A percentile compares a stretch with the other conserved stretches of the same genome.
Evolutionary conservation across 1,284 basidiomycete genomes (phyloP).

Genomic region (Termitomyces sp.): DNA sequence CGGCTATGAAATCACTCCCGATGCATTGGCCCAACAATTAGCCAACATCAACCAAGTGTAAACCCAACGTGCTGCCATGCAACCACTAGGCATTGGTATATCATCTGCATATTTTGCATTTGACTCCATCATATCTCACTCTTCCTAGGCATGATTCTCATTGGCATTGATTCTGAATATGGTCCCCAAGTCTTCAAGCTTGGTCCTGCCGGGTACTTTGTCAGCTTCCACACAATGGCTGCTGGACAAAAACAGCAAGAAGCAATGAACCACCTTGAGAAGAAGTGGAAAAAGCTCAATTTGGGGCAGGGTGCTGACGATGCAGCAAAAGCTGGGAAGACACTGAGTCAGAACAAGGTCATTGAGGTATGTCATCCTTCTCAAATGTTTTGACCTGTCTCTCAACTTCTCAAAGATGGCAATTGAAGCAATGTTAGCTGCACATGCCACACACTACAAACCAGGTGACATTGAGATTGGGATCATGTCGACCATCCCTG

Average conservation of each 20-base stretch:
- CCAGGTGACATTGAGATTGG: conserved; percentile 84
- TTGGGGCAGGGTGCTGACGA: conserved; percentile 72
- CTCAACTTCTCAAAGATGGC: conserved; percentile 60
- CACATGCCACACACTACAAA: conserved; percentile 95
- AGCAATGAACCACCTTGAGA: conserved; percentile 97
- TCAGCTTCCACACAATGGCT: conserved; percentile 95
- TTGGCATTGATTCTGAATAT: conserved; percentile 86
- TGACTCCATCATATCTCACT: conserved; percentile 6
- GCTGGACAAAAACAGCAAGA: conserved; percentile 98
- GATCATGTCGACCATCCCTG: conserved; percentile 68
- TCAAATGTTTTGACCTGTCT: not conserved
- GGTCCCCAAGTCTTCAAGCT: conserved; percentile 97
- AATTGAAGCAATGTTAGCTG: conserved; percentile 89
- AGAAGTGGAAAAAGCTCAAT: conserved; percentile 96
- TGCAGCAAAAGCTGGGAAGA: conserved; percentile 63
- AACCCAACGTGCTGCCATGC: conserved; percentile 96
- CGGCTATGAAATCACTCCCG: conserved; percentile 97
- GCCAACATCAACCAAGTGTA: conserved; percentile 99
- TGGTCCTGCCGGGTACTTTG: conserved; percentile 97
- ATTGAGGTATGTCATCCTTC: conserved; percentile 65
- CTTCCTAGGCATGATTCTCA: conserved; percentile 85
- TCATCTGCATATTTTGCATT: conserved; percentile 12
- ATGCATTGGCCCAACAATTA: conserved; percentile 87
- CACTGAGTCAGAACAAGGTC: conserved; percentile 61
- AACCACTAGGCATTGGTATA: conserved; percentile 92